Evolutionary conservation across 345 rosid species (phyloP).

Genomic region (Euclidium syriacum): DNA sequence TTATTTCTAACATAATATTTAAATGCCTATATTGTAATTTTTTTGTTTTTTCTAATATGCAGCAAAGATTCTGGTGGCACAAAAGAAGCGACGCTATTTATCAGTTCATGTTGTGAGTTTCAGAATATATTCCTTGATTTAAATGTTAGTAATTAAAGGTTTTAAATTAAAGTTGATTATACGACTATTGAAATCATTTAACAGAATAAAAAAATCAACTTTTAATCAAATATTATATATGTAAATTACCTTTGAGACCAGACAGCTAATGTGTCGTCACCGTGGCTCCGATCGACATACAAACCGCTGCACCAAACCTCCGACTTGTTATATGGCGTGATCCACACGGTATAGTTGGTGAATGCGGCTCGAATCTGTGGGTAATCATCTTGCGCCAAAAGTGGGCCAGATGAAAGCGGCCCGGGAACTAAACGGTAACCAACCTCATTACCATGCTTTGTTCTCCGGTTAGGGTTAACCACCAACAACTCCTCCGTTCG

Average conservation of each 20-base stretch:
- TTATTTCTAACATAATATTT: too few species aligned
- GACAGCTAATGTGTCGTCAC: slow-evolving; percentile 42
- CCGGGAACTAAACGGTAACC: slow-evolving; percentile 51
- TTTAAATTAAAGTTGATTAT: background rate
- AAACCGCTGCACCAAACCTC: slow-evolving; percentile 48
- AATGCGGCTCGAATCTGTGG: slow-evolving; percentile 48
- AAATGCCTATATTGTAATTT: too few species aligned
- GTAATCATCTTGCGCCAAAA: slow-evolving; percentile 31
- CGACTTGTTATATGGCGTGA: slow-evolving; percentile 49
- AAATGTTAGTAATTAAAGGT: too few species aligned
- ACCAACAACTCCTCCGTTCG: slow-evolving; percentile 28
- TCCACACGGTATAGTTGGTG: slow-evolving; percentile 51
- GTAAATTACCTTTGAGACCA: slow-evolving; percentile 38
- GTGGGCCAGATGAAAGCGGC: background rate
- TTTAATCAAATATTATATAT: too few species aligned
- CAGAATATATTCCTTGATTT: too few species aligned
- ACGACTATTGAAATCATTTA: background rate
- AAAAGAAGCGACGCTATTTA: too few species aligned
- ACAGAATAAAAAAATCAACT: too few species aligned
- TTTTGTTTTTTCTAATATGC: too few species aligned
- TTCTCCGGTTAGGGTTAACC: slow-evolving; percentile 42
- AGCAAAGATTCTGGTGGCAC: too few species aligned
- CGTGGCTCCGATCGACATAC: slow-evolving; percentile 44
- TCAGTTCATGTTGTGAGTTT: too few species aligned
- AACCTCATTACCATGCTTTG: slow-evolving; percentile 37